Percentiles rank a stretch among this genome's conserved stretches.
Evolutionary conservation across 306 rosid genomes (phyloP).

Genomic region (Prunus fruticosa): DNA sequence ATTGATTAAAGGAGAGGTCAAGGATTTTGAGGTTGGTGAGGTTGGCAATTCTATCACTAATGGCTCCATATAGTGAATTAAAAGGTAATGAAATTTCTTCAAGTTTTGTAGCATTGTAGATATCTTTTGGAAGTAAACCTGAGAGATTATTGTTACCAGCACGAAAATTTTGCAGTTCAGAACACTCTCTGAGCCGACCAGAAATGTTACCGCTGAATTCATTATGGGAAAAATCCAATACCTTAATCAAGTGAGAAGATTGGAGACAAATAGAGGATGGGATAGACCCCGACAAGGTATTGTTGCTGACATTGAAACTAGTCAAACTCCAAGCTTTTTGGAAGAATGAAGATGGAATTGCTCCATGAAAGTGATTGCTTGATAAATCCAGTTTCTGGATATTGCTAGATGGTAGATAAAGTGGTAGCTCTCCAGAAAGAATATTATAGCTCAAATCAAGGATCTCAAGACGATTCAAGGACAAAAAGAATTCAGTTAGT

Average conservation of each 20-base stretch:
- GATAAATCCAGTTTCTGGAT: too few relatives aligned
- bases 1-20: neutral
- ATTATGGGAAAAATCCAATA: neutral
- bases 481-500: too few relatives aligned
- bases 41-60: neutral
- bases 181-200: neutral
- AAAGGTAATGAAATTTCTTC: neutral
- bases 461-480: too few relatives aligned
- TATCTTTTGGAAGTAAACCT: neutral
- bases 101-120: neutral
- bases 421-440: too few relatives aligned
- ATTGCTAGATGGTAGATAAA: too few relatives aligned
- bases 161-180: neutral
- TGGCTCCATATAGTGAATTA: neutral
- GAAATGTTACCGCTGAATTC: neutral
- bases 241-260: neutral
- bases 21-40: neutral
- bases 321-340: too few relatives aligned
- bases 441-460: too few relatives aligned
- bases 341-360: too few relatives aligned
- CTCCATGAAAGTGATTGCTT: too few relatives aligned
- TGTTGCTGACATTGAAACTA: too few relatives aligned
- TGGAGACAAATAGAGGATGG: too few relatives aligned
- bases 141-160: neutral
- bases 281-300: rapidly evolving